Conservation (phyloP, 176 grass and related monocot species). For the Triticum turgidum region DNA sequence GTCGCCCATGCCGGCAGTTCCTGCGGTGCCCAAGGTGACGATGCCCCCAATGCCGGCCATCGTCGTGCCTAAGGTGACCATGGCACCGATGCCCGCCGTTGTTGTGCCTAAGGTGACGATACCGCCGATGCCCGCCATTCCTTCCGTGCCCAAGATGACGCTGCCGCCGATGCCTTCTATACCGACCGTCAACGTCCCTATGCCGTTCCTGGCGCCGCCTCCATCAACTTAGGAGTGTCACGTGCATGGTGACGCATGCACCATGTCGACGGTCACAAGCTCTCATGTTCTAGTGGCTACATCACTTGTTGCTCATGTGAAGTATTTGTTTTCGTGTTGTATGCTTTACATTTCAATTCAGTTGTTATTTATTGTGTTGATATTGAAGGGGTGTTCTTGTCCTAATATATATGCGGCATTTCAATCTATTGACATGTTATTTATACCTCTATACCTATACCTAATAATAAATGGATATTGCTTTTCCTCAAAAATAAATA, state of each 20-base stretch:
- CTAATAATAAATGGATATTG: no score
- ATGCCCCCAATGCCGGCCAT: neutral
- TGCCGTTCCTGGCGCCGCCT: constrained; percentile 18
- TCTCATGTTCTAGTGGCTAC: neutral
- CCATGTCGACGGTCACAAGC: neutral
- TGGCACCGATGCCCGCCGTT: neutral
- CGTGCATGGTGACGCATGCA: neutral
- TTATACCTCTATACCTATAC: no score
- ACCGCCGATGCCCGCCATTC: neutral
- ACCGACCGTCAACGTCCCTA: constrained; percentile 9
- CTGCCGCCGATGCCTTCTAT: constrained; percentile 17
- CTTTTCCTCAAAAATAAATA: no score
- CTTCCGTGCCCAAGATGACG: neutral
- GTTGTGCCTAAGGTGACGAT: neutral
- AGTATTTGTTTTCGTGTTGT: neutral
- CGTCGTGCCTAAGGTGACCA: neutral
- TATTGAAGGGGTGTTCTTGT: neutral
- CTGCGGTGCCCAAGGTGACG: neutral
- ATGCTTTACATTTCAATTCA: neutral
- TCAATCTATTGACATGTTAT: neutral
- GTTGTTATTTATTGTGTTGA: neutral
- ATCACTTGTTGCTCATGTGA: neutral
- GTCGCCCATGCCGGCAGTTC: neutral
- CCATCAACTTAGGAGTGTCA: constrained; percentile 2
- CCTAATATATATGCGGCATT: neutral